Evolutionary conservation across 306 rosid genomes (phyloP).

Genomic region (Sicyos edulis): DNA sequence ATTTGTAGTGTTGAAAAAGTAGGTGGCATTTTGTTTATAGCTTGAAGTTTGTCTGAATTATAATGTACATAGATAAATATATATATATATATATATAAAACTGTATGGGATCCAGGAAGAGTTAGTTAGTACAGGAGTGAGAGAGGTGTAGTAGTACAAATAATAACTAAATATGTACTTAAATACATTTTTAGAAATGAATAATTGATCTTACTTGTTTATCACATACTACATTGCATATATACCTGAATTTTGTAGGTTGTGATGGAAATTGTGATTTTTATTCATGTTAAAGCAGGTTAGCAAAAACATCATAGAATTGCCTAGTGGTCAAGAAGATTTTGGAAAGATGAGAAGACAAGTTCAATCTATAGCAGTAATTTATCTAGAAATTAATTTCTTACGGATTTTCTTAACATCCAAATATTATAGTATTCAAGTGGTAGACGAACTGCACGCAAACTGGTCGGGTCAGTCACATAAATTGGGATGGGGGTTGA

Average conservation of each 20-base stretch:
- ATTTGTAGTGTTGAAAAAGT: conserved; percentile 28
- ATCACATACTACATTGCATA: not conserved
- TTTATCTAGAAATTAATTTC: too few species aligned
- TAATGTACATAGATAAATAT: not conserved
- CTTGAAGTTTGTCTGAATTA: conserved; percentile 31
- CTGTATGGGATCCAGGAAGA: conserved; percentile 16
- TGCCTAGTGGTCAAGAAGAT: too few species aligned
- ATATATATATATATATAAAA: conserved; percentile 21
- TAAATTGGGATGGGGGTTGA: not conserved
- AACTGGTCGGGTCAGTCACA: too few species aligned
- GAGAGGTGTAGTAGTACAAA: conserved; percentile 23
- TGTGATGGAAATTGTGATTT: not conserved
- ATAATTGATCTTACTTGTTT: conserved; percentile 19
- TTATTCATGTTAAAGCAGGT: not conserved
- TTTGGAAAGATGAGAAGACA: too few species aligned
- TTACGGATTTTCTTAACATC: too few species aligned
- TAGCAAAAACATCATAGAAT: too few species aligned
- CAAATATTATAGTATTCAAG: too few species aligned
- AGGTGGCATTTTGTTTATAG: conserved; percentile 23
- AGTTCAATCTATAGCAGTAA: too few species aligned
- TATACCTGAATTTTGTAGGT: not conserved
- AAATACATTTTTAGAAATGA: conserved; percentile 19
- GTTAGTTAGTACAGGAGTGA: conserved; percentile 29
- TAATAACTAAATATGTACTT: conserved; percentile 25
- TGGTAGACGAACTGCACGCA: too few species aligned